Base-by-base conservation (phyloP, 164 flowering plant species). In the Protea cynaroides region DNA sequence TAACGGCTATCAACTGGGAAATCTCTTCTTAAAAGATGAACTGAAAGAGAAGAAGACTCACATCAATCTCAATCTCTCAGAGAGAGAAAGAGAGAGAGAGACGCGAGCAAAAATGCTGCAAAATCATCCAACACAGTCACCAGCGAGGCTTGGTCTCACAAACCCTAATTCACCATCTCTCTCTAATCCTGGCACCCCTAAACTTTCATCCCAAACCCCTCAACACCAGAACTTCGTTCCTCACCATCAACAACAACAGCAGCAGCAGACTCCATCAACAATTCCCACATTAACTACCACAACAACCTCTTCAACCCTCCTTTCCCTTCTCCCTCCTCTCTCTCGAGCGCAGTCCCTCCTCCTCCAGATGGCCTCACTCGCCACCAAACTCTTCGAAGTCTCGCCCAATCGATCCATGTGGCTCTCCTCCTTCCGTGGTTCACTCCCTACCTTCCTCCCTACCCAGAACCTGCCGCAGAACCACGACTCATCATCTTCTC, bases 321-420 rank as follows among this genome's bases (percentile, higher is more conserved):
- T 94, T 29, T 72, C 96, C 59, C 96, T 89, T 51, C 90, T 87
- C 57, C 96, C 99, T 0, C 99, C 99, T 25, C 87, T 87, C 61
- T 75, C 90, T n/a, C 68, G 97, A 56, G 97, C 97, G 34, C 96
- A 89, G 69, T 69, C 86, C 43, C 82, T 91, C 57, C 96, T 94
- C 63, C 77, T 73, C 55, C 96, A 89, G 51, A 85, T 94, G 90
- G 85, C 96, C n/a, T 79, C 95, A 53, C 83, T 94, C 47, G 78
- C 88, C 12, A 71, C 87, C 53, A 81, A 72, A 49, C 91, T 90
- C 70, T 94, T 89, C 65, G 90, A 91, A 37, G 88, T 88, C 69
- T 91, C 98, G 14, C 87, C 97, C 7, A 84, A 85, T 25, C 84
- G 86, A 19, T 51, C 93, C 22, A 69, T 63, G 59, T 91, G 92